Evolutionary conservation across 495 filamentous ascomycete genomes (phyloP).

Genomic region (Echria macrotheca): DNA sequence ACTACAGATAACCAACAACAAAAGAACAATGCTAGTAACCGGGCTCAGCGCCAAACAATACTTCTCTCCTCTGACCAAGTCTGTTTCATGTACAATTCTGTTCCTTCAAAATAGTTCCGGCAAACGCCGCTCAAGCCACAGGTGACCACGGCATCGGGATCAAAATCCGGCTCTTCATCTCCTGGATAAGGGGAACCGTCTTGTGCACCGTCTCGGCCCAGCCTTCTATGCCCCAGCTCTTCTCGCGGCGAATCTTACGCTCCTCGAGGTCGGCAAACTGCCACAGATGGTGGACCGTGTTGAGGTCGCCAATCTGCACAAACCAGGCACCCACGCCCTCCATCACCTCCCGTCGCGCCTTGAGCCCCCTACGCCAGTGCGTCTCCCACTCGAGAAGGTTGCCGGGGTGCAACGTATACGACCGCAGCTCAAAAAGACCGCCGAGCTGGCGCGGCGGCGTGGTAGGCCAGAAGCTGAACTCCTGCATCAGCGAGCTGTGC

Average conservation of each 20-base stretch:
- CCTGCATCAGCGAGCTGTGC: conserved; percentile 91
- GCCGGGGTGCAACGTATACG: conserved; percentile 92
- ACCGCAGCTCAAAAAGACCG: conserved; percentile 92
- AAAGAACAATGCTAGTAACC: conserved; percentile 1
- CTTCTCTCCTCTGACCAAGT: not conserved
- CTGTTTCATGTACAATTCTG: conserved; percentile 6
- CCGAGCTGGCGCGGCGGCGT: conserved; percentile 83
- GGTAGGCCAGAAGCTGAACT: conserved; percentile 99
- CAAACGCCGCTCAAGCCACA: conserved; percentile 54
- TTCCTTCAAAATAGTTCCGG: not conserved
- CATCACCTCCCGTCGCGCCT: conserved; percentile 91
- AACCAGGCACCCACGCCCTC: conserved; percentile 99
- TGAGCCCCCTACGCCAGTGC: conserved; percentile 91
- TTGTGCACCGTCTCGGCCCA: conserved; percentile 99
- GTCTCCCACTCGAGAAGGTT: conserved; percentile 98
- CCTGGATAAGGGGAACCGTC: conserved; percentile 94
- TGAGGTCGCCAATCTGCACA: conserved; percentile 94
- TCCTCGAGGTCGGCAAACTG: conserved; percentile 97
- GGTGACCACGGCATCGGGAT: conserved; percentile 96
- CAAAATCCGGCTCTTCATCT: conserved; percentile 89
- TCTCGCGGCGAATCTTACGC: conserved; percentile 81
- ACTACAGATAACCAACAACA: not conserved
- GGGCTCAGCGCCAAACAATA: not conserved
- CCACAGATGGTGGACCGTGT: conserved; percentile 97
- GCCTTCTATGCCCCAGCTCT: conserved; percentile 91